Evolutionary conservation across 2,329 filamentous ascomycete species (phyloP), one percentile per base, ranked within the genome.

Genomic region (Magnaporthiopsis rhizophila): DNA sequence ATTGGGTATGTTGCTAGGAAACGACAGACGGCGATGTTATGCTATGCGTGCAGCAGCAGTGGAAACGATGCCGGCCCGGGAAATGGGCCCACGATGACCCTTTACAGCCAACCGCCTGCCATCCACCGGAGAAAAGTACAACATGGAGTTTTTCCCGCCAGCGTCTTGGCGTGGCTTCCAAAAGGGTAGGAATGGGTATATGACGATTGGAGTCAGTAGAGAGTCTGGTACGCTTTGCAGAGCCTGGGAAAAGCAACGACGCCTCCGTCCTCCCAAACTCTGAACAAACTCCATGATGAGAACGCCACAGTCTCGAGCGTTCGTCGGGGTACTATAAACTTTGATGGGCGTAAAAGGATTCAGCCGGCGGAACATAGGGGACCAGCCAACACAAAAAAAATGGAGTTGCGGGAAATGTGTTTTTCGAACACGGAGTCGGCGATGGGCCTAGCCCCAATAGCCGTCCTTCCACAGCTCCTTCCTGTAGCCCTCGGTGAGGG

Each of bases 391-490:
- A 30, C 5, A 18, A 12, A 58, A 58, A 58, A 58, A 2, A n/a
- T n/a, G 5, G 24, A 26, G 24, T 3, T 28, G 24, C 2, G 13
- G 15, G 24, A 30, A 58, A 58, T 26, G 28, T 26, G 57, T 8
- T 9, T 24, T 2, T 8, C 21, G 7, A 50, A 11, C 3, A 18
- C 7, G 5, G 45, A 18, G 21, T 21, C n/a, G 45, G 32, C 50
- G 38, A 18, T 13, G n/a, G 21, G 12, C 64, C 68, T 66, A 68
- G 12, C 63, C 65, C 68, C 70, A 82, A 66, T 80, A 83, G 56
- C 80, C 81, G 65, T 86, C 81, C 68, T 84, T 82, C 94, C 94
- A 98, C 61, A 98, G 78, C 77, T 97, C 91, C 78, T 90, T 91
- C 64, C 84, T 81, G 75, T 91, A 98, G 1, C 82, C 90, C 75